Evolutionary conservation across 2,329 filamentous ascomycete genomes (phyloP).

Genomic region (Ascomycota sp.): DNA sequence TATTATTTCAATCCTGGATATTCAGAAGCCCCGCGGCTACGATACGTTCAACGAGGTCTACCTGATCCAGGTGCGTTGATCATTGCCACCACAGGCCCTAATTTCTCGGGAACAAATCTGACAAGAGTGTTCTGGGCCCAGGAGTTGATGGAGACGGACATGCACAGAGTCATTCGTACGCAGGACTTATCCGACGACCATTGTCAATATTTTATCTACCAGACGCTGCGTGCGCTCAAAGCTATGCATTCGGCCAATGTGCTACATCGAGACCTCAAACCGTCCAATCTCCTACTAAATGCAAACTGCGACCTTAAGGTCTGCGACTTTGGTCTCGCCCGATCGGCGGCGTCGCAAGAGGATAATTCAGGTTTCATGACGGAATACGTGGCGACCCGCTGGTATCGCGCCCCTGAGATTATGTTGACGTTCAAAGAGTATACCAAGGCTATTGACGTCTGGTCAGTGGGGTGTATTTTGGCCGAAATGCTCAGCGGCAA

Average conservation of each 20-base stretch:
- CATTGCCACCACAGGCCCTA: no score
- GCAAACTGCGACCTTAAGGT: slow-evolving; percentile 98
- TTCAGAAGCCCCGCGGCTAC: slow-evolving; percentile 91
- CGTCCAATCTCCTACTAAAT: slow-evolving; percentile 87
- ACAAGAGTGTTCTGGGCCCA: slow-evolving; percentile 12
- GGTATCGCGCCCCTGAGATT: slow-evolving; percentile 97
- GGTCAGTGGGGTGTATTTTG: slow-evolving; percentile 94
- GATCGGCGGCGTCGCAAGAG: slow-evolving; percentile 87
- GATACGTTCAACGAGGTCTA: slow-evolving; percentile 96
- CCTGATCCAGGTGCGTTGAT: slow-evolving; percentile 63
- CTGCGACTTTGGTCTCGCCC: slow-evolving; percentile 89
- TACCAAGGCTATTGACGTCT: slow-evolving; percentile 97
- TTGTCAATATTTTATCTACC: slow-evolving; percentile 99
- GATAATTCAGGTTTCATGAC: slow-evolving; percentile 99
- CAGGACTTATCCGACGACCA: slow-evolving; percentile 97
- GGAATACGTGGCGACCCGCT: slow-evolving; percentile 96
- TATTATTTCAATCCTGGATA: slow-evolving; percentile 97
- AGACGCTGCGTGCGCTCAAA: slow-evolving; percentile 89
- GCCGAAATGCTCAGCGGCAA: slow-evolving; percentile 98
- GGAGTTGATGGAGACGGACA: slow-evolving; percentile 99
- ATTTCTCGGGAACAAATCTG: background rate
- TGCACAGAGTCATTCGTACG: slow-evolving; percentile 96
- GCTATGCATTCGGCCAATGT: slow-evolving; percentile 99
- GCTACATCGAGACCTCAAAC: slow-evolving; percentile 89
- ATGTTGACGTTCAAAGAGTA: slow-evolving; percentile 99